Base-by-base conservation (phyloP, 352 stramenopile genomes). In the Globisporangium solare region DNA sequence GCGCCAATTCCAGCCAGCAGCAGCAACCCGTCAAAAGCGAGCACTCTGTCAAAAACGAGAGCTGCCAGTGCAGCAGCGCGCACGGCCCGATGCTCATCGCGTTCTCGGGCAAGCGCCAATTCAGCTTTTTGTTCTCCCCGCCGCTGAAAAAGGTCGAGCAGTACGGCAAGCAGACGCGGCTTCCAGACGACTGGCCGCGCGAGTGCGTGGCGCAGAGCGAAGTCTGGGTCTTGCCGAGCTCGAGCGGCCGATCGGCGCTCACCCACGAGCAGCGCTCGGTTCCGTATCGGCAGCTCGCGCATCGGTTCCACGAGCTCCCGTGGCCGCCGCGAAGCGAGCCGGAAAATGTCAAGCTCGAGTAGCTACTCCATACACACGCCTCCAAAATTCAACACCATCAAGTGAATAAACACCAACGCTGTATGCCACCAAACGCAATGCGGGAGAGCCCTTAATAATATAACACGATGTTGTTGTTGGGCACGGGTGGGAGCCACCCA, bases 61-160 rank as follows among this genome's bases (percentile, higher is more conserved):
- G 27, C 27, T 7, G 27, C 27, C 27, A 10, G 27, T 35, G 24
- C 24, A 27, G 24, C 24, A 27, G 24, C 24, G 5, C 24, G 2
- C 82, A 94, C 52, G 71, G 74, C 1, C 86, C 86, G 0, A 66
- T 88, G 54, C 61, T 95, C 61, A 76, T 95, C 42, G 86, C 86
- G 6, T 95, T 95, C 63, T 88, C 81, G 0, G 86, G 86, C 15
- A 95, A 95, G 62, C 79, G 86, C 18, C 86, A 95, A 58, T 95
- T 94, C 63, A 87, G 79, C 55, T 89, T 71, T 48, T 58, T 95
- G 47, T 95, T 95, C 56, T 74, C 83, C 15, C 77, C 81, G 7
- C 81, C 80, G 15, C 56, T 92, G 21, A 70, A 74, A 31, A 91
- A 84, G 50, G 67, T 78, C 17, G 76, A 88, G 18, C 70, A 51